Evolutionary conservation across 2,329 filamentous ascomycete genomes (phyloP).

Genomic region (Nannizziopsis barbatae): DNA sequence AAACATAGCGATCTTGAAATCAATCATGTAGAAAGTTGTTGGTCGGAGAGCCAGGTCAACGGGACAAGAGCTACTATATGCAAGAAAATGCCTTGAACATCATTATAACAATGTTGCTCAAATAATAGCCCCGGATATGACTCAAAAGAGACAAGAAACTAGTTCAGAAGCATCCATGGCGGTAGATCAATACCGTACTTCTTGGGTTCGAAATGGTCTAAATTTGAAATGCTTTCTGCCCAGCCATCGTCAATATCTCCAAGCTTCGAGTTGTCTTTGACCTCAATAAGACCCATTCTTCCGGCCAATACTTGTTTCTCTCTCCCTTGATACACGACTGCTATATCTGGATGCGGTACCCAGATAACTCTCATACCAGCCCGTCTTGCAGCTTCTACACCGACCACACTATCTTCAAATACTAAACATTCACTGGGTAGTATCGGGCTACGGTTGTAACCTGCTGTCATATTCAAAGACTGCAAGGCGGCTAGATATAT

Average conservation of each 20-base stretch:
- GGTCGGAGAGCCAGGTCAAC: no score
- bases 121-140: no score
- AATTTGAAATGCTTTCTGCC: conserved; percentile 20
- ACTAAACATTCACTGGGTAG: conserved; percentile 25
- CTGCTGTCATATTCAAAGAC: conserved; percentile 14
- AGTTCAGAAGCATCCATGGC: no score
- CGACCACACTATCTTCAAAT: conserved; percentile 27
- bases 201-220: no score
- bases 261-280: conserved; percentile 22
- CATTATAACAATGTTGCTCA: no score
- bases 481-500: conserved; percentile 22
- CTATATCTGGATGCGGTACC: conserved; percentile 26
- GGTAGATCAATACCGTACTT: no score
- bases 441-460: conserved; percentile 11
- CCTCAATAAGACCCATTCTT: conserved; percentile 17
- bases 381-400: conserved; percentile 25
- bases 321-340: conserved; percentile 25
- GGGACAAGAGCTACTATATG: no score
- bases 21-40: no score
- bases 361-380: conserved; percentile 29
- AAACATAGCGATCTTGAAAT: no score
- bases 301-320: conserved; percentile 26
- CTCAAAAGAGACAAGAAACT: no score
- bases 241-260: conserved; percentile 32
- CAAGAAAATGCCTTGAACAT: no score